Percentiles rank a stretch among this genome's conserved stretches.
phyloP scores from a whole-genome alignment of 2,329 filamentous ascomycete species.

The Colletotrichum gigasporum region DNA sequence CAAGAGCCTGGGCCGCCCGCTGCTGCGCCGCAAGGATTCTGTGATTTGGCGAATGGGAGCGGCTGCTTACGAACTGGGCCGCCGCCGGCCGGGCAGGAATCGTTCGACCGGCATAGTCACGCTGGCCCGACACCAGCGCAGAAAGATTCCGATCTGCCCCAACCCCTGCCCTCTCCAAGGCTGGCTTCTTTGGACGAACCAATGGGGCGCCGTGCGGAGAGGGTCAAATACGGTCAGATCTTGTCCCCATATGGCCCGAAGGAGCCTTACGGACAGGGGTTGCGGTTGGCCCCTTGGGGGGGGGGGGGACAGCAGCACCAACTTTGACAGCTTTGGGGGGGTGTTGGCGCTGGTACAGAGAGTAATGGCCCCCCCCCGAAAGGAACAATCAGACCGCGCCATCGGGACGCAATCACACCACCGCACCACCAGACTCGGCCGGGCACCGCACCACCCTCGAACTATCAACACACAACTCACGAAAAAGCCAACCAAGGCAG shows the following conservation, averaged over 20 bases:
- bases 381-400: slow-evolving; percentile 12
- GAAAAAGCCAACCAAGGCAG: background rate
- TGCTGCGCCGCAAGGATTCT: slow-evolving; percentile 4
- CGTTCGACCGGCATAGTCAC: slow-evolving; percentile 23
- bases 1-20: slow-evolving; percentile 7
- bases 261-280: slow-evolving; percentile 18
- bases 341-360: too few relatives aligned
- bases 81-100: slow-evolving; percentile 5
- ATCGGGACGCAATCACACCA: slow-evolving; percentile 29
- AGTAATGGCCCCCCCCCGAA: background rate
- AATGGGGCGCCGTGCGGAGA: slow-evolving; percentile 5
- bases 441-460: slow-evolving; percentile 26
- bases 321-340: background rate
- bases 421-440: slow-evolving; percentile 18
- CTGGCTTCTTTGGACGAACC: background rate
- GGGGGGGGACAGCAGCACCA: background rate
- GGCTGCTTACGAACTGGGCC: slow-evolving; percentile 9
- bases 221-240: background rate
- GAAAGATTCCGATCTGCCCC: slow-evolving; percentile 4
- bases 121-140: slow-evolving; percentile 4
- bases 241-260: background rate
- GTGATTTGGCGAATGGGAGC: background rate
- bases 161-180: slow-evolving; percentile 4
- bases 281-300: too few relatives aligned
- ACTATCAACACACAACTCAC: slow-evolving; percentile 23